Conservation (phyloP, 2,329 filamentous ascomycete species). For the Verticillium longisporum region DNA sequence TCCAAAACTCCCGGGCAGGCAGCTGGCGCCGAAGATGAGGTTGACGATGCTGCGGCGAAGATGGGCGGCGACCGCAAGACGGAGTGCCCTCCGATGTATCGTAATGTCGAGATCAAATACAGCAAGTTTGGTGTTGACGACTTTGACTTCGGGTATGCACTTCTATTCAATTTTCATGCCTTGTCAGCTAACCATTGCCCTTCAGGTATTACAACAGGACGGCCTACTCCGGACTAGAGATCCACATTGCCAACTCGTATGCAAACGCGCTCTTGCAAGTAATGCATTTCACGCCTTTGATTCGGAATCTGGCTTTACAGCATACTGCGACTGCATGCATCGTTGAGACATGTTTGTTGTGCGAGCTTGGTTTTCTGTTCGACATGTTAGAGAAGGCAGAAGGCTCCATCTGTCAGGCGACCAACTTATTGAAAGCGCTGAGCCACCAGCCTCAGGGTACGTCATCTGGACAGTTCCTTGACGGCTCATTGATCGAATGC, state of each 20-base stretch:
- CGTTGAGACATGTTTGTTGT: slow-evolving; percentile 77
- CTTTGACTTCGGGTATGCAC: slow-evolving; percentile 82
- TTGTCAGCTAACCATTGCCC: background rate
- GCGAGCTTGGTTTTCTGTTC: slow-evolving; percentile 90
- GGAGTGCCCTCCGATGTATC: slow-evolving; percentile 83
- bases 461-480: slow-evolving; percentile 6
- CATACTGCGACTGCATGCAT: slow-evolving; percentile 84
- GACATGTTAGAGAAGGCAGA: slow-evolving; percentile 98
- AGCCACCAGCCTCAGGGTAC: slow-evolving; percentile 71
- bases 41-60: slow-evolving; percentile 56
- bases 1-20: slow-evolving; percentile 36
- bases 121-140: slow-evolving; percentile 99
- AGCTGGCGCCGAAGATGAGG: slow-evolving; percentile 32
- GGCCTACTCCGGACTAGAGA: slow-evolving; percentile 83
- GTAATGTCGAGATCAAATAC: slow-evolving; percentile 96
- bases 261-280: slow-evolving; percentile 89
- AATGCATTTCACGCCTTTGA: slow-evolving; percentile 79
- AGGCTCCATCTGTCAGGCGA: slow-evolving; percentile 91
- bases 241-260: slow-evolving; percentile 94
- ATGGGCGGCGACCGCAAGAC: slow-evolving; percentile 67
- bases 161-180: background rate
- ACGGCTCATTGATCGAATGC: background rate
- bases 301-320: slow-evolving; percentile 81
- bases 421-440: slow-evolving; percentile 86
- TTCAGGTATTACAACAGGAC: slow-evolving; percentile 89